A percentile compares a stretch with the other conserved stretches of the same genome.
Conservation (phyloP, 805 yeast genomes). For the Candida sanyiensis region DNA sequence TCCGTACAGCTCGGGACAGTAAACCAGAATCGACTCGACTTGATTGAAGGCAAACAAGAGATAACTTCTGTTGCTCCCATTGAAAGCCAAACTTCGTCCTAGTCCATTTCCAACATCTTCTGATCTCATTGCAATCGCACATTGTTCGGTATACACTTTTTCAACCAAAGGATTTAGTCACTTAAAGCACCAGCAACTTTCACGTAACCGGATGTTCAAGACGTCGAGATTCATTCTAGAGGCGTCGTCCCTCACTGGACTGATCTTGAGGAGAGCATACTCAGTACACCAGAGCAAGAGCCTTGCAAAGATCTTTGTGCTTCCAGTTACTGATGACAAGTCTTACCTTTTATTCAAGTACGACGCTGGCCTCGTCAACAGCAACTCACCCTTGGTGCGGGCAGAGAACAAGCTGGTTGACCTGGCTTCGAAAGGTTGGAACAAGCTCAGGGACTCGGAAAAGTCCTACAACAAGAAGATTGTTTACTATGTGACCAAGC, state of each 20-base stretch:
- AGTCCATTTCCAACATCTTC: too few species aligned
- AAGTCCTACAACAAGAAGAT: slow-evolving; percentile 51
- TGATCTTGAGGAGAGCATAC: slow-evolving; percentile 1
- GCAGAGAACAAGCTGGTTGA: slow-evolving; percentile 41
- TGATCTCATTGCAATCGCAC: too few species aligned
- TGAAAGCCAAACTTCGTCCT: too few species aligned
- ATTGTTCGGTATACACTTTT: too few species aligned
- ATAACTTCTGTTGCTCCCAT: too few species aligned
- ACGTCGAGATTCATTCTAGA: too few species aligned
- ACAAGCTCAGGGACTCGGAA: slow-evolving; percentile 49
- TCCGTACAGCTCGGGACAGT: too few species aligned
- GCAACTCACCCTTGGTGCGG: slow-evolving; percentile 31
- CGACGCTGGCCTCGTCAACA: slow-evolving; percentile 30
- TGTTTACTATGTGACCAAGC: slow-evolving; percentile 44
- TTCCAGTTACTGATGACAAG: slow-evolving; percentile 62
- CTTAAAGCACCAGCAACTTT: too few species aligned
- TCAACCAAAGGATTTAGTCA: too few species aligned
- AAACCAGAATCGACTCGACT: too few species aligned
- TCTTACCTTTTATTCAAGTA: slow-evolving; percentile 69
- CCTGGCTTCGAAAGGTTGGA: slow-evolving; percentile 59
- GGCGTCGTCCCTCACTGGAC: neutral
- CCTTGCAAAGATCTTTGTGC: slow-evolving; percentile 56
- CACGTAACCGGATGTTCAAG: too few species aligned
- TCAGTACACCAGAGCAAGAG: slow-evolving; percentile 22
- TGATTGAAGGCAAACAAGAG: too few species aligned